Base-by-base conservation (phyloP, 2,329 filamentous ascomycete genomes). In the Penicillium sumatraense region DNA sequence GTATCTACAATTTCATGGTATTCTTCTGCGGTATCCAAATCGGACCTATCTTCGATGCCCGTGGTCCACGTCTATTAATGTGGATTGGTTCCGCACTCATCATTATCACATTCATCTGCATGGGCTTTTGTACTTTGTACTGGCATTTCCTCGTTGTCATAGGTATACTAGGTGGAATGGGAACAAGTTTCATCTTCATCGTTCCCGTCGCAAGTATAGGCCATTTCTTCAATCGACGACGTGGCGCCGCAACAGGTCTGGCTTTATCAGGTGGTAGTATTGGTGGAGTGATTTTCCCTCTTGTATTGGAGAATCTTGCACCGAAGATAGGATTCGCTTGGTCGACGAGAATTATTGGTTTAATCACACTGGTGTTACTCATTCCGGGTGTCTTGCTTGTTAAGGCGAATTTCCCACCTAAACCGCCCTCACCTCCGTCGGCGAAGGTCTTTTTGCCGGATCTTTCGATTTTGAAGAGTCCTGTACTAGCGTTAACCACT, bases 1-100 rank as follows among this genome's bases (percentile, higher is more conserved):
- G 74, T 10, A 62, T 68, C 1, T 78, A 73, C 55, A 70, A 66
- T 0, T 78, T 78, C 53, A 71, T 78, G 44, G 57, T 76, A 10
- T 76, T 75, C 29, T 63, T 71, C 54, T 65, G 58, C 7, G 61
- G 61, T 0, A 60, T 68, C 6, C 69, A 73, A 49, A 59, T 66
- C 60, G 72, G 74, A 0, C 74, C 74, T 0, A 68, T 75, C 3
- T 76, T 76, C 55, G 75, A 77, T 48, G 67, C 68, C 6, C 65
- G 70, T 18, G 72, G 74, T 2, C 68, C 72, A 0, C 60, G 60
- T 13, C 54, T 64, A 2, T 18, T 61, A 3, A 60, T 64, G 53
- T 61, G 54, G 41, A 18, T 61, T 21, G 58, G 59, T 11, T 59
- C 60, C 1, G 33, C 33, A 5, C 58, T 72, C 2, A 57, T 72